A percentile compares a stretch with the other conserved stretches of the same genome.
Conservation (phyloP, 2,329 filamentous ascomycete genomes). For the Bipolaris gigantea region DNA sequence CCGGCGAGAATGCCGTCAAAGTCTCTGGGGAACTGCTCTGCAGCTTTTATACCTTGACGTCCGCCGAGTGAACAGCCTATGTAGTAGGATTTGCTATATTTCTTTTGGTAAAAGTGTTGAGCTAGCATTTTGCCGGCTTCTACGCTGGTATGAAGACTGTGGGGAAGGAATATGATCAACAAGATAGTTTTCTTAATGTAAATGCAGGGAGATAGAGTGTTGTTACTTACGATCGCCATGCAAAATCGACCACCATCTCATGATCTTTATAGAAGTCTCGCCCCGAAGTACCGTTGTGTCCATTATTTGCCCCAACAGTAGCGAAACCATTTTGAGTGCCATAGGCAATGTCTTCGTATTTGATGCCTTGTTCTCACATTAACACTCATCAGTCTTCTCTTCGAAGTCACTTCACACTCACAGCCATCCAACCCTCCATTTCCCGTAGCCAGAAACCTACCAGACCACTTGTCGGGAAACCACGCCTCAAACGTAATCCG, state of each 20-base stretch:
- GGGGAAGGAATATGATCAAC: neutral
- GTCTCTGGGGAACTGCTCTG: slow-evolving; percentile 36
- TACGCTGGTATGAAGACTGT: slow-evolving; percentile 45
- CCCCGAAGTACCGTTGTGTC: slow-evolving; percentile 50
- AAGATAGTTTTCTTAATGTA: neutral
- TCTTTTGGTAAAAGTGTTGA: slow-evolving; percentile 42
- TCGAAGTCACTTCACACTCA: slow-evolving; percentile 23
- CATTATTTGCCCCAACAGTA: slow-evolving; percentile 46
- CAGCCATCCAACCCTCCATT: slow-evolving; percentile 50
- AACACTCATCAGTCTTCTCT: neutral
- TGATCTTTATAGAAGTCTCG: slow-evolving; percentile 49
- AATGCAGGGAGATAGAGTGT: too few relatives aligned
- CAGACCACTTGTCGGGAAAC: slow-evolving; percentile 43
- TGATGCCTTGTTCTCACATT: slow-evolving; percentile 39
- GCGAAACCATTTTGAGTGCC: slow-evolving; percentile 43
- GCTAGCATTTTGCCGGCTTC: slow-evolving; percentile 45
- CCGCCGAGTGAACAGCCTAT: slow-evolving; percentile 42
- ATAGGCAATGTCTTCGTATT: slow-evolving; percentile 48
- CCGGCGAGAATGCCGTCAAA: slow-evolving; percentile 43
- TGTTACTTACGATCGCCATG: slow-evolving; percentile 44
- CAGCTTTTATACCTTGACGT: slow-evolving; percentile 35
- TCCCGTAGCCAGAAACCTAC: slow-evolving; percentile 44
- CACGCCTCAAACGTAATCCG: slow-evolving; percentile 51
- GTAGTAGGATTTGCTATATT: slow-evolving; percentile 45
- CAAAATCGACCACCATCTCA: slow-evolving; percentile 54